Conservation (phyloP, 208 protist species). For the Herpetomonas tarakana region DNA sequence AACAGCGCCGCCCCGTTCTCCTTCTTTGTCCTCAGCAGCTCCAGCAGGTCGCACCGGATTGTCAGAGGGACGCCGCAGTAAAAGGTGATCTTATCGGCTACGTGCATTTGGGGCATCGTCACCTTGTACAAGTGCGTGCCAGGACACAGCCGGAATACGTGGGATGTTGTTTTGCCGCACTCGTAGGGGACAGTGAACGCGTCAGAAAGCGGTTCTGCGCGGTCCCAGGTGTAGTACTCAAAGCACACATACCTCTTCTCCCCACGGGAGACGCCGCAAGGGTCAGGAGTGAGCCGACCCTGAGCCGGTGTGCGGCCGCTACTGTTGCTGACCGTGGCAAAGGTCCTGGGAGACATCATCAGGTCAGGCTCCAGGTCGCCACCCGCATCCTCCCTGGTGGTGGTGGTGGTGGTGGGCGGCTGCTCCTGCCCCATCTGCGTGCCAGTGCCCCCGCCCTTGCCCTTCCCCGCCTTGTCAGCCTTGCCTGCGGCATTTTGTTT, state of each 20-base stretch:
- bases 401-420: too few relatives aligned
- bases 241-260: constrained; percentile 29
- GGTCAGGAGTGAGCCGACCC: neutral
- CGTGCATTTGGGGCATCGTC: constrained; percentile 38
- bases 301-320: too few relatives aligned
- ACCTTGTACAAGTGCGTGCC: constrained; percentile 69
- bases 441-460: too few relatives aligned
- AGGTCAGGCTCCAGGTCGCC: too few relatives aligned
- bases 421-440: too few relatives aligned
- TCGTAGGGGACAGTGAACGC: constrained; percentile 36
- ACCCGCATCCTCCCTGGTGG: too few relatives aligned
- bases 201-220: constrained; percentile 55
- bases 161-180: constrained; percentile 30
- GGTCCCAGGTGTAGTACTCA: constrained; percentile 63
- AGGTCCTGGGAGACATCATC: too few relatives aligned
- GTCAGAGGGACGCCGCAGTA: constrained; percentile 43
- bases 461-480: too few relatives aligned
- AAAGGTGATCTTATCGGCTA: constrained; percentile 37
- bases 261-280: neutral
- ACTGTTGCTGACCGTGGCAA: too few relatives aligned
- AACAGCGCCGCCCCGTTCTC: constrained; percentile 17
- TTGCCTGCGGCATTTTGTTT: too few relatives aligned
- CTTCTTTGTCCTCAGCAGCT: constrained; percentile 29
- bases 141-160: constrained; percentile 27
- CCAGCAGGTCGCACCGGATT: constrained; percentile 29